phyloP scores from a whole-genome alignment of 306 rosid genomes.

The Inga laurina region DNA sequence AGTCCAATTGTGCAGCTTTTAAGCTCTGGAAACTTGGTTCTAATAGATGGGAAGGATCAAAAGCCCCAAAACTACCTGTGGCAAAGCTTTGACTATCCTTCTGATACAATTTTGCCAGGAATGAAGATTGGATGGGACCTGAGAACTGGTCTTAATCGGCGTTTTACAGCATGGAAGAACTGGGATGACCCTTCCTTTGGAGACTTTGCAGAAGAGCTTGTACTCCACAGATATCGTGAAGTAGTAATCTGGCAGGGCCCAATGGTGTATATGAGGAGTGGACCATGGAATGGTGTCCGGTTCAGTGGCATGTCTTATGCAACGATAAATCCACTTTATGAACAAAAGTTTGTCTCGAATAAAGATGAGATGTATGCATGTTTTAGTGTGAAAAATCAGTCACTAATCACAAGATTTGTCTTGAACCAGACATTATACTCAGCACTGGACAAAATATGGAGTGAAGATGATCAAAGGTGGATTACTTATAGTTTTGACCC shows the following conservation, averaged over 20 bases:
- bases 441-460: neutral
- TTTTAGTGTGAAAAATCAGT: neutral
- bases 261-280: neutral
- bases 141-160: neutral
- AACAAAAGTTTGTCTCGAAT: neutral
- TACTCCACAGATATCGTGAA: neutral
- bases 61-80: slow-evolving; percentile 30
- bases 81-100: slow-evolving; percentile 44
- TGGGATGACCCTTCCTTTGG: slow-evolving; percentile 34
- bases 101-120: slow-evolving; percentile 32
- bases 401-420: neutral
- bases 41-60: slow-evolving; percentile 31
- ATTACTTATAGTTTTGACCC: neutral
- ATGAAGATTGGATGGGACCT: slow-evolving; percentile 43
- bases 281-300: neutral
- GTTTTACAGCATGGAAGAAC: slow-evolving; percentile 28
- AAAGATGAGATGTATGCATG: neutral
- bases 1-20: slow-evolving; percentile 30
- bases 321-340: neutral
- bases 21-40: slow-evolving; percentile 44
- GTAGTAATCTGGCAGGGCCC: slow-evolving; percentile 18
- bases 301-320: neutral
- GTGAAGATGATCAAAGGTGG: neutral
- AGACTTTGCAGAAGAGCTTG: neutral
- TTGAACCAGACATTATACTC: neutral